Conservation (phyloP, 805 yeast genomes). For the Candida koratica region DNA sequence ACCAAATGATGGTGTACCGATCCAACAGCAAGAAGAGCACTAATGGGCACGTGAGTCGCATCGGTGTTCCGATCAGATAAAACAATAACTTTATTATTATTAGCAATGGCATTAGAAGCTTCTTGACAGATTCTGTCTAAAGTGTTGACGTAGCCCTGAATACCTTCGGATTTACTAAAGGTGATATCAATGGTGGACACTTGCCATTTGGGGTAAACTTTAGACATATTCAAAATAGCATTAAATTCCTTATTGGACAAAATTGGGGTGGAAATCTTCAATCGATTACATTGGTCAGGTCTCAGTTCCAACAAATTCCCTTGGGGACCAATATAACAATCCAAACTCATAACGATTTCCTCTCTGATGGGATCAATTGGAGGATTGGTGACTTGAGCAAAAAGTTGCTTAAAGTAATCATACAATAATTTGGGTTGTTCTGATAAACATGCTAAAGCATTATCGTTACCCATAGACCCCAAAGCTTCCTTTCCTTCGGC, state of each 20-base stretch:
- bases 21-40: slow-evolving; percentile 90
- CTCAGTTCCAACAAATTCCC: slow-evolving; percentile 92
- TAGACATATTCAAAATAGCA: slow-evolving; percentile 69
- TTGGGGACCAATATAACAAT: slow-evolving; percentile 98
- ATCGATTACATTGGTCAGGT: slow-evolving; percentile 85
- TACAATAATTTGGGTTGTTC: slow-evolving; percentile 87
- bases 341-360: slow-evolving; percentile 93
- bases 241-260: slow-evolving; percentile 66
- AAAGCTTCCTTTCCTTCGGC: slow-evolving; percentile 93
- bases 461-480: slow-evolving; percentile 98
- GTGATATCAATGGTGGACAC: slow-evolving; percentile 82
- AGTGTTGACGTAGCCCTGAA: slow-evolving; percentile 78
- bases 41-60: slow-evolving; percentile 67
- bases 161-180: slow-evolving; percentile 76
- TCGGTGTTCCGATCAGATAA: slow-evolving; percentile 67
- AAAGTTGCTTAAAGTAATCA: slow-evolving; percentile 92
- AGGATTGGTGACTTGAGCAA: slow-evolving; percentile 98
- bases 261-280: slow-evolving; percentile 79
- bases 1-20: slow-evolving; percentile 96
- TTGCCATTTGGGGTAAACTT: slow-evolving; percentile 83
- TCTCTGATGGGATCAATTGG: slow-evolving; percentile 98
- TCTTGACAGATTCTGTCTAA: slow-evolving; percentile 83
- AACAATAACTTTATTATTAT: slow-evolving; percentile 68
- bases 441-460: slow-evolving; percentile 90
- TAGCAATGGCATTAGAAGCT: slow-evolving; percentile 80